Evolutionary conservation across 257 asterid species (phyloP).

Genomic region (Solanum tarijense): DNA sequence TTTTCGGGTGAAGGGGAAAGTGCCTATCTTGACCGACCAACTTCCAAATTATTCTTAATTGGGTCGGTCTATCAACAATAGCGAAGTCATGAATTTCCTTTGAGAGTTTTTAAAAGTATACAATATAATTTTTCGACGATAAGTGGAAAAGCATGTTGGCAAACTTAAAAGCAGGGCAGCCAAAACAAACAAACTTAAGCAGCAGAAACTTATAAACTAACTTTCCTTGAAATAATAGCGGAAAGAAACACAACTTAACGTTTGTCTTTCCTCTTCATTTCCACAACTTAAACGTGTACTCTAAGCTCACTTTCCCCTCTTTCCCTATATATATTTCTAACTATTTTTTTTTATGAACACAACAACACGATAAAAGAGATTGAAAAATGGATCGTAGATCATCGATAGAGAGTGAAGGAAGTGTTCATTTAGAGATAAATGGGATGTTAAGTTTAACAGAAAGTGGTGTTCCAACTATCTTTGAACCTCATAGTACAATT

Average conservation of each 20-base stretch:
- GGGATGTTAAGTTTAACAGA: conserved; percentile 14
- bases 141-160: background rate
- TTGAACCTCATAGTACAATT: conserved; percentile 30
- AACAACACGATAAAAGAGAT: background rate
- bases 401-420: conserved; percentile 35
- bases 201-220: conserved; percentile 12
- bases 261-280: conserved; percentile 34
- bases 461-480: conserved; percentile 23
- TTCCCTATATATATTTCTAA: background rate
- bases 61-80: background rate
- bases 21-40: background rate
- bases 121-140: background rate
- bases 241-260: conserved; percentile 37
- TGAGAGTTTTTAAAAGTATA: background rate
- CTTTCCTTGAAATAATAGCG: conserved; percentile 16
- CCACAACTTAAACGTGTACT: conserved; percentile 37
- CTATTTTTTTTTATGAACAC: background rate
- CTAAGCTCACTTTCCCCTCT: conserved; percentile 29
- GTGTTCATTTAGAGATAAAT: conserved; percentile 48
- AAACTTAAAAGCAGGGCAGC: conserved; percentile 1
- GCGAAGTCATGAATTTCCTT: background rate
- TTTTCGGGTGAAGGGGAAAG: background rate
- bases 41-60: background rate
- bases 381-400: conserved; percentile 34
- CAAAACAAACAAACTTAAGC: background rate